Evolutionary conservation across 192 early-diverging fungal genomes (phyloP).

Genomic region (Linnemannia schmuckeri): DNA sequence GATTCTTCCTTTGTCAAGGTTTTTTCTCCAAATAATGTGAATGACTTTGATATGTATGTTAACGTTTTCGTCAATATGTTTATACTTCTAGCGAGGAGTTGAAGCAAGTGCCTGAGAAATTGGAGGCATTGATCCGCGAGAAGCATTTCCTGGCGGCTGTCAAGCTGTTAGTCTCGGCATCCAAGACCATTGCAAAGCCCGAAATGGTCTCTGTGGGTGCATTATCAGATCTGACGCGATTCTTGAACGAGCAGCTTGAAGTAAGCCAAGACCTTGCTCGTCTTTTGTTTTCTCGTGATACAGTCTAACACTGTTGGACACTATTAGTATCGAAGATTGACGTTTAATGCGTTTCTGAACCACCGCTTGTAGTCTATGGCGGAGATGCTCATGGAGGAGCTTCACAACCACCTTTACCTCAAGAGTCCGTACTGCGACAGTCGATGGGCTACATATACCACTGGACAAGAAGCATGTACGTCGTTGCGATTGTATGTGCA

Average conservation of each 20-base stretch:
- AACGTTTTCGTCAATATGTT: not conserved
- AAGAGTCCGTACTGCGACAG: conserved; percentile 84
- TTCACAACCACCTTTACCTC: conserved; percentile 84
- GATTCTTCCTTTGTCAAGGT: not conserved
- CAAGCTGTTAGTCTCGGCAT: conserved; percentile 71
- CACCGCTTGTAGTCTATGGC: conserved; percentile 60
- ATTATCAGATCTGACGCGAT: conserved; percentile 73
- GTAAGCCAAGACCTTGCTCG: conserved; percentile 28
- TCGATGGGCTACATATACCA: conserved; percentile 67
- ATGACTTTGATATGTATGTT: too few relatives aligned
- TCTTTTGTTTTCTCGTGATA: not conserved
- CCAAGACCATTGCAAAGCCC: conserved; percentile 70
- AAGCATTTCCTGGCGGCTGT: conserved; percentile 81
- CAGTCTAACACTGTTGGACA: not conserved
- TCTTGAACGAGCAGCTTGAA: conserved; percentile 68
- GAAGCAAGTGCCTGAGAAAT: conserved; percentile 73
- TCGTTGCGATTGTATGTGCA: not conserved
- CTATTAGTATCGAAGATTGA: not conserved
- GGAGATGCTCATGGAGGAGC: conserved; percentile 78
- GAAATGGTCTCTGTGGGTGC: conserved; percentile 80
- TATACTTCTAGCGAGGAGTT: conserved; percentile 68
- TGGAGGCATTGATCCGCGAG: conserved; percentile 67
- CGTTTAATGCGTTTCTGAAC: not conserved
- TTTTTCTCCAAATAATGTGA: not conserved
- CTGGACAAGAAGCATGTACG: conserved; percentile 67